Evolutionary conservation across 2,329 filamentous ascomycete species (phyloP).

Genomic region (Chalaropsis thielavioides): DNA sequence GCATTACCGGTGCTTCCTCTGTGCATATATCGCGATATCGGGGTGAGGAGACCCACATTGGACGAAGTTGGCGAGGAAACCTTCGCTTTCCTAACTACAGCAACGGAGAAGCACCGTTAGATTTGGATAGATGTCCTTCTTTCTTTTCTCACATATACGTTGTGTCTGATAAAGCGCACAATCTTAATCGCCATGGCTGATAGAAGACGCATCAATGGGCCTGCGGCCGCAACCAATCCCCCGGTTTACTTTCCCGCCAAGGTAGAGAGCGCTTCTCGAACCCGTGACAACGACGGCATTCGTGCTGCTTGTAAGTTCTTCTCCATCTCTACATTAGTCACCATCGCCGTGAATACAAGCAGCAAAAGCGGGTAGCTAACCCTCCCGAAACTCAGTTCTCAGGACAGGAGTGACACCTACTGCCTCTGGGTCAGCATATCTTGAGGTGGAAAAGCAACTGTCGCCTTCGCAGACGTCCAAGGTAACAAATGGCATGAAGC

Average conservation of each 20-base stretch:
- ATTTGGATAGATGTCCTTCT: not conserved
- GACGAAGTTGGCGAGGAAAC: not conserved
- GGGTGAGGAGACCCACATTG: not conserved
- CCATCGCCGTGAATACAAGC: too few species aligned
- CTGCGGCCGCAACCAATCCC: conserved; percentile 58
- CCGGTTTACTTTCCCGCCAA: conserved; percentile 50
- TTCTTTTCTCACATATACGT: not conserved
- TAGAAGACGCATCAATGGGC: conserved; percentile 79
- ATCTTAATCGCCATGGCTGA: conserved; percentile 48
- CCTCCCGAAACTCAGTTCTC: conserved; percentile 49
- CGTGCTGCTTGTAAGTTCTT: conserved; percentile 65
- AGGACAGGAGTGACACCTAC: conserved; percentile 87
- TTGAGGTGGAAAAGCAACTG: conserved; percentile 41
- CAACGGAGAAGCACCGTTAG: not conserved
- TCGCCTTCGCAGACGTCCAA: conserved; percentile 30
- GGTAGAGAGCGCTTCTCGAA: conserved; percentile 29
- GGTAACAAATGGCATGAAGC: conserved; percentile 59
- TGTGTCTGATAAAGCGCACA: not conserved
- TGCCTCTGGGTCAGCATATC: conserved; percentile 82
- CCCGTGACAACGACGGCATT: conserved; percentile 53
- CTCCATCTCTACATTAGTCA: too few species aligned
- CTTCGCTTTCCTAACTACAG: not conserved
- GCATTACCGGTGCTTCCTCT: not conserved
- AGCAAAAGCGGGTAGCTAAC: not conserved
- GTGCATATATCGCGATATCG: not conserved